Evolutionary conservation across 2,329 filamentous ascomycete species (phyloP).

Genomic region (Paradendryphiella salina): DNA sequence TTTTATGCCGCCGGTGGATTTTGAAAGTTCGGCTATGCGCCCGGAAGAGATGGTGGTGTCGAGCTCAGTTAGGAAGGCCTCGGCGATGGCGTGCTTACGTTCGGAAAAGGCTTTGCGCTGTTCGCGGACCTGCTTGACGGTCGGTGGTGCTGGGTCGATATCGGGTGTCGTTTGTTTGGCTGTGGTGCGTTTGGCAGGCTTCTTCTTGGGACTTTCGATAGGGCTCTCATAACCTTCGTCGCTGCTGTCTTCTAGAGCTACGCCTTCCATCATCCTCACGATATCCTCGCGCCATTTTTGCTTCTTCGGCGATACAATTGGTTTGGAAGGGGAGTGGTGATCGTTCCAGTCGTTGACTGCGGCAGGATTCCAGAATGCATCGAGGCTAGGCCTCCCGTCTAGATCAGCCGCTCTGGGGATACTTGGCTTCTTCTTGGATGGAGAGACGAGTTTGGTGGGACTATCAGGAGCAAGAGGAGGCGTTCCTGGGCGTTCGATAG

Average conservation of each 20-base stretch:
- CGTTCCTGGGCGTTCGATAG: constrained; percentile 37
- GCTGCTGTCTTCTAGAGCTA: constrained; percentile 32
- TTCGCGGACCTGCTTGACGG: constrained; percentile 30
- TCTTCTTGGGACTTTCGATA: constrained; percentile 29
- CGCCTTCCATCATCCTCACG: constrained; percentile 32
- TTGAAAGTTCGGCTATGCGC: constrained; percentile 61
- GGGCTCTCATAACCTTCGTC: constrained; percentile 27
- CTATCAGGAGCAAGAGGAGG: constrained; percentile 34
- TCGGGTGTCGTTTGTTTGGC: constrained; percentile 13
- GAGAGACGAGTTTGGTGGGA: constrained; percentile 43
- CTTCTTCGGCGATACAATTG: constrained; percentile 42
- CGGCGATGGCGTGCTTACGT: constrained; percentile 65
- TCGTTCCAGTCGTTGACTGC: constrained; percentile 46
- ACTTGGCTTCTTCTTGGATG: constrained; percentile 40
- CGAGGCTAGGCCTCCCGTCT: constrained; percentile 39
- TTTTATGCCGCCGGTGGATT: constrained; percentile 68
- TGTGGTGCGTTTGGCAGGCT: constrained; percentile 12
- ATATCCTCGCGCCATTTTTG: constrained; percentile 40
- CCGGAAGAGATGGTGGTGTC: constrained; percentile 66
- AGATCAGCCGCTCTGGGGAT: constrained; percentile 38
- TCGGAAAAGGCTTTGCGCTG: constrained; percentile 62
- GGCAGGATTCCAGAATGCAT: constrained; percentile 46
- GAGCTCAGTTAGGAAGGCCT: constrained; percentile 68
- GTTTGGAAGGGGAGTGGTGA: constrained; percentile 42
- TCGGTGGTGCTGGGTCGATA: constrained; percentile 13